Evolutionary conservation across 1,139 yeast genomes (phyloP), one percentile per base, ranked within the genome.

Genomic region (Yamadazyma atlantica): DNA sequence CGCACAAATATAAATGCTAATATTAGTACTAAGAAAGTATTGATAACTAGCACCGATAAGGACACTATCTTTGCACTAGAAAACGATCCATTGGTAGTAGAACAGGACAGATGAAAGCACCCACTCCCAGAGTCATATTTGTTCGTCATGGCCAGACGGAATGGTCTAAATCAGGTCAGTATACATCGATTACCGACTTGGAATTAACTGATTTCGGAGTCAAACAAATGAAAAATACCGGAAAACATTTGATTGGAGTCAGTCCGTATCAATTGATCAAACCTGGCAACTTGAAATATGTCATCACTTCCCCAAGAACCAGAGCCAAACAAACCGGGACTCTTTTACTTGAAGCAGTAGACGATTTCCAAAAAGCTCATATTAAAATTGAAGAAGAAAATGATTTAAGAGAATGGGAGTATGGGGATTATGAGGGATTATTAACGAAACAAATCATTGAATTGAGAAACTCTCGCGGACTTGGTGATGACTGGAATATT

Each of bases 91-190:
- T n/a, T n/a, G n/a, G n/a, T n/a, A n/a, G n/a, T n/a, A n/a, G n/a
- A n/a, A n/a, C n/a, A n/a, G n/a, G n/a, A n/a, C n/a, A n/a, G 41
- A 32, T 35, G 19, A 48, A 45, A 42, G 50, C 57, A 22, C 69
- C 69, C 32, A 73, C 87, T 16, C 95, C 95, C 14, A 73, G 95
- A 62, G 80, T 87, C 29, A 78, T 87, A 25, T 80, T 87, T 50
- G 79, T 86, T 36, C 90, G 96, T 52, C 90, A 83, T 53, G 88
- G 95, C 26, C 96, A 90, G 65, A 90, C 97, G 2, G 95, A 81
- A 61, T 90, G 97, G 97, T 89, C 97, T 26, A 80, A 84, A 54
- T 75, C 89, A 4, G 97, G 97, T 23, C 96, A 87, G 59, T 83
- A 87, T 62, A 90, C 97, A 5, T 87, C 96, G 2, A 52, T 71